Conservation (phyloP, 148 eudicot genomes). For the Rheum nobile region DNA sequence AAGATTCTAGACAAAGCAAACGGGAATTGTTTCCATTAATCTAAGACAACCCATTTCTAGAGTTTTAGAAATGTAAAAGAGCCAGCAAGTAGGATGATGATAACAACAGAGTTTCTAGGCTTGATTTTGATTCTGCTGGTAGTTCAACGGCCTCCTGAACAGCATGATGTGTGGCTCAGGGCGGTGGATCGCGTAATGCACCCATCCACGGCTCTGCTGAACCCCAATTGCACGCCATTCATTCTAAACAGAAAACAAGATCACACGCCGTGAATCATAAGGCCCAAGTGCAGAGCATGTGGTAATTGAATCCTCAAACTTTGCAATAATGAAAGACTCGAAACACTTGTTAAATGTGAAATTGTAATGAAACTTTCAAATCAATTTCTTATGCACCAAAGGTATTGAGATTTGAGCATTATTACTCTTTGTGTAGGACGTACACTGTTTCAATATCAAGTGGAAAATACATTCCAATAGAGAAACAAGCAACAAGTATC, state of each 20-base stretch:
- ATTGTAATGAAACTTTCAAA: neutral
- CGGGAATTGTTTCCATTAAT: neutral
- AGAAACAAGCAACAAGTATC: too few species aligned
- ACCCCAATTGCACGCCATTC: slow-evolving; percentile 12
- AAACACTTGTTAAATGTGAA: neutral
- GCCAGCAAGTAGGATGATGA: neutral
- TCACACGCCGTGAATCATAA: neutral
- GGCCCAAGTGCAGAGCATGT: too few species aligned
- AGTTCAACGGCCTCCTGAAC: slow-evolving; percentile 11
- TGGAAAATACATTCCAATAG: too few species aligned
- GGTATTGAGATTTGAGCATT: too few species aligned
- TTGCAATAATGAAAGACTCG: neutral
- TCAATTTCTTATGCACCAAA: neutral
- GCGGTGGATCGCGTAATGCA: slow-evolving; percentile 9
- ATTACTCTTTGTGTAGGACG: neutral
- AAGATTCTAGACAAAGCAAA: neutral
- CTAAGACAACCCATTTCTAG: neutral
- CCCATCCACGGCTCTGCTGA: slow-evolving; percentile 12
- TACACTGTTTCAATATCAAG: neutral
- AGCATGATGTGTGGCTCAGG: slow-evolving; percentile 12
- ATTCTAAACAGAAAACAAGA: slow-evolving; percentile 1
- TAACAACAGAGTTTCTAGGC: neutral
- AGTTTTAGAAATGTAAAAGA: neutral
- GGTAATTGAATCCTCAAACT: neutral
- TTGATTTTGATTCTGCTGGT: slow-evolving; percentile 3